Base-by-base conservation (phyloP, 2,329 filamentous ascomycete genomes). In the Xylariaceae sp. region DNA sequence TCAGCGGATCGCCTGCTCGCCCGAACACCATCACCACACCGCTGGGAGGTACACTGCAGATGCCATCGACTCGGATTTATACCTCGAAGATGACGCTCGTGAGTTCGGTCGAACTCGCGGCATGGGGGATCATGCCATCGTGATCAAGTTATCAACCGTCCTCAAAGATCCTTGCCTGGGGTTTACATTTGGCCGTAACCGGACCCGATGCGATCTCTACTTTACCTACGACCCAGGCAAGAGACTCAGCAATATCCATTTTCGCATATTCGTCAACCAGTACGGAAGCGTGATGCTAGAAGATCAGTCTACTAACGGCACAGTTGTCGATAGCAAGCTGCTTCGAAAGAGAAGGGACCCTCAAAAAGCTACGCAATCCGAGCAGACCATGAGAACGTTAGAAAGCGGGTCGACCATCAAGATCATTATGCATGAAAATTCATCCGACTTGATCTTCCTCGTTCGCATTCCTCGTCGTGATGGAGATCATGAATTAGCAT, bases 291-390 rank as follows among this genome's bases (percentile, higher is more conserved):
- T 97, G 62, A 96, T 99, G 91, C 78, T 98, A 12, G 88, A 96
- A 72, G 95, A 99, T 70, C 84, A 87, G 70, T 98, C 95, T 0
- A 97, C 92, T n/a, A 99, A 98, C 68, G 95, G 95, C 23, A 98
- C 95, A 3, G 80, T 91, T 57, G 91, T 98, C 54, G 93, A 98
- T 73, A 81, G 84, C 20, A 77, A 79, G 18, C 77, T 91, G 37
- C 79, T 99, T 16, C 75, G 80, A 54, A 86, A 81, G 64, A 77
- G 74, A 47, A 66, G 70, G 20, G 74, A 76, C 46, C 64, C 71
- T 20, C 63, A 72, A 52, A 54, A 68, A 60, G 72, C 65, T 56
- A 75, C 70, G 54, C 75, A 71, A 40, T 59, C 50, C 42, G 63
- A 58, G 44, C 69, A 70, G 37, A 77, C 70, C 60, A 79, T 64